phyloP scores from a whole-genome alignment of 257 asterid genomes.

The Fraxinus cuspidata region DNA sequence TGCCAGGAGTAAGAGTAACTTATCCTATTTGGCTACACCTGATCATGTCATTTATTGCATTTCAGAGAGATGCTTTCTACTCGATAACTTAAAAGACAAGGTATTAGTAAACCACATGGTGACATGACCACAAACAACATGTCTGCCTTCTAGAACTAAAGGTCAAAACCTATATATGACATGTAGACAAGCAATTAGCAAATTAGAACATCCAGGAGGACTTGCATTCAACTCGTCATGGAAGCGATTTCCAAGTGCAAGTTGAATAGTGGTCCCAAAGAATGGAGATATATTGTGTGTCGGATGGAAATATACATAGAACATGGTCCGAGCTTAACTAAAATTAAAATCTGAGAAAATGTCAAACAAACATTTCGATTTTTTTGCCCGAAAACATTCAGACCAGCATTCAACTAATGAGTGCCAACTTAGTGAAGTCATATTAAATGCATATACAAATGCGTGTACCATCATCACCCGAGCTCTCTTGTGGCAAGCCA shows the following conservation, averaged over 20 bases:
- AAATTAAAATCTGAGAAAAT: constrained; percentile 1
- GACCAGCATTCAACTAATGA: constrained; percentile 4
- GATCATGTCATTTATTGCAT: neutral
- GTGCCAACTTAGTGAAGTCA: neutral
- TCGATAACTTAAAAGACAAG: neutral
- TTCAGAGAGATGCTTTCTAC: neutral
- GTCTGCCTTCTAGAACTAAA: neutral
- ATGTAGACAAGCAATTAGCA: neutral
- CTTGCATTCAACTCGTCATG: neutral
- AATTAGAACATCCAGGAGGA: neutral
- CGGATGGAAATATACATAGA: neutral
- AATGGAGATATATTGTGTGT: neutral
- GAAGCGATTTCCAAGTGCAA: neutral
- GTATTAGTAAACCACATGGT: neutral
- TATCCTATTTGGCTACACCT: neutral
- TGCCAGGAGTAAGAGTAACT: neutral
- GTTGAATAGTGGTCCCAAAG: neutral
- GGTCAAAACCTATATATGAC: neutral
- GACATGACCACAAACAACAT: neutral
- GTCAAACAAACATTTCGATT: neutral
- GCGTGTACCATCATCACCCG: constrained; percentile 54
- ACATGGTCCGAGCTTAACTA: neutral
- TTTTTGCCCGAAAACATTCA: neutral
- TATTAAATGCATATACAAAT: neutral
- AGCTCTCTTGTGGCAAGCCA: constrained; percentile 35